phyloP scores from a whole-genome alignment of 768 basidiomycete species.

The Chalciporus pseudorubinellus region DNA sequence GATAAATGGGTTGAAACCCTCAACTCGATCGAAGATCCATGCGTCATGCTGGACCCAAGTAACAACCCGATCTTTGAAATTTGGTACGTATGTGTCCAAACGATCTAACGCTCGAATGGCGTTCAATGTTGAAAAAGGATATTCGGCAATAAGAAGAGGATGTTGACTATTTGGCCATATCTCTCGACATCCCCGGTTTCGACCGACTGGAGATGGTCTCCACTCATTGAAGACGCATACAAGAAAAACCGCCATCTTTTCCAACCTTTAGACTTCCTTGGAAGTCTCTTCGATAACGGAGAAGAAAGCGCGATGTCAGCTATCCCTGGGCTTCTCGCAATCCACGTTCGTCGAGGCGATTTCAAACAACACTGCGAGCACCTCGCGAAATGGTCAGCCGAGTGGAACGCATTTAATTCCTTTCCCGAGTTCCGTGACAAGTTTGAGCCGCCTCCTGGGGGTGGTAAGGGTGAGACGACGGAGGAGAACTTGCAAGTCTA shows the following conservation, averaged over 20 bases:
- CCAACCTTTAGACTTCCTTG: neutral
- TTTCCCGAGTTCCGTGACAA: slow-evolving; percentile 42
- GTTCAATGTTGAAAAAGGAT: slow-evolving; percentile 26
- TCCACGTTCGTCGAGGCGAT: slow-evolving; percentile 54
- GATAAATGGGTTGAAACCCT: slow-evolving; percentile 40
- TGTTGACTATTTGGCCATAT: slow-evolving; percentile 36
- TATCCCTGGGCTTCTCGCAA: slow-evolving; percentile 43
- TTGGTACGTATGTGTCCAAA: slow-evolving; percentile 32
- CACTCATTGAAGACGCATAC: slow-evolving; percentile 33
- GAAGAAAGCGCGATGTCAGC: slow-evolving; percentile 10
- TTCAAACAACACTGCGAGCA: slow-evolving; percentile 43
- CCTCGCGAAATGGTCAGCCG: slow-evolving; percentile 35
- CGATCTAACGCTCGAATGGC: no score
- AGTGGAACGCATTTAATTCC: slow-evolving; percentile 45
- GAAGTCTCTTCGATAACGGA: neutral
- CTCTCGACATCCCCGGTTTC: slow-evolving; percentile 34
- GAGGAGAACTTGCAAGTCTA: slow-evolving; percentile 28
- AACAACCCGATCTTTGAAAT: slow-evolving; percentile 34
- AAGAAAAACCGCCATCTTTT: slow-evolving; percentile 31
- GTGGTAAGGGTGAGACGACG: slow-evolving; percentile 13
- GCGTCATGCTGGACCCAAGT: slow-evolving; percentile 35
- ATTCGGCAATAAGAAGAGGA: slow-evolving; percentile 30
- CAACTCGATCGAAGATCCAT: slow-evolving; percentile 35
- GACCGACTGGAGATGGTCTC: slow-evolving; percentile 39
- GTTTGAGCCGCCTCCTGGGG: slow-evolving; percentile 31